Conservation (phyloP, 1,284 basidiomycete genomes). For the Sutorius eximius region DNA sequence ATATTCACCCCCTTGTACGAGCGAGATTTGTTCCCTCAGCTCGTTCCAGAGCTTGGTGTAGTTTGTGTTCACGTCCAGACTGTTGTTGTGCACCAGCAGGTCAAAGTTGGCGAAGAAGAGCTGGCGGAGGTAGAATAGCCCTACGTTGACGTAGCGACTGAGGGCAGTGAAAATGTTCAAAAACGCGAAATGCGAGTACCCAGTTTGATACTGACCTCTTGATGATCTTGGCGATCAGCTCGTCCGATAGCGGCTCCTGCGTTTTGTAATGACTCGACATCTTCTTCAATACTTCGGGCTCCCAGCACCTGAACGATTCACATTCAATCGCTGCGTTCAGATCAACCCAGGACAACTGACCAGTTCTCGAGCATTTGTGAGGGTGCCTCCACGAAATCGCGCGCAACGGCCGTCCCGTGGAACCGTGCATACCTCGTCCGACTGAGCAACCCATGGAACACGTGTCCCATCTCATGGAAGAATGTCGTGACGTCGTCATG, state of each 20-base stretch:
- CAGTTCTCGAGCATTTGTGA: conserved; percentile 92
- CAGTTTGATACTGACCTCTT: conserved; percentile 51
- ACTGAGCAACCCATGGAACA: conserved; percentile 80
- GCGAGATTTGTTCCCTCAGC: conserved; percentile 63
- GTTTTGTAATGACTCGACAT: conserved; percentile 76
- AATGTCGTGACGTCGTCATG: conserved; percentile 81
- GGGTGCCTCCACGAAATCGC: conserved; percentile 87
- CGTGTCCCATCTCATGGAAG: conserved; percentile 86
- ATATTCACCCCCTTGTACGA: conserved; percentile 58
- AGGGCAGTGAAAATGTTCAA: neutral
- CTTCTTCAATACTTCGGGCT: conserved; percentile 67
- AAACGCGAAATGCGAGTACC: neutral
- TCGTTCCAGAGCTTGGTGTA: conserved; percentile 76
- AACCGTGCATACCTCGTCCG: conserved; percentile 72
- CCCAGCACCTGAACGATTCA: conserved; percentile 61
- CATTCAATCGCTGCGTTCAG: neutral
- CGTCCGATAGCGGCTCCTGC: conserved; percentile 66
- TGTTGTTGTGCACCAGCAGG: conserved; percentile 70
- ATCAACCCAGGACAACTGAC: conserved; percentile 37
- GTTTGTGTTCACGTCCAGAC: conserved; percentile 47
- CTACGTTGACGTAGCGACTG: conserved; percentile 79
- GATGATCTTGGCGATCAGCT: conserved; percentile 74
- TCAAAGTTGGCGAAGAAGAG: conserved; percentile 83
- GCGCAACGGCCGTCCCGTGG: conserved; percentile 76
- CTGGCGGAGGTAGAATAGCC: conserved; percentile 74